Conservation (phyloP, 2,329 filamentous ascomycete species). For the Exserohilum turcica region DNA sequence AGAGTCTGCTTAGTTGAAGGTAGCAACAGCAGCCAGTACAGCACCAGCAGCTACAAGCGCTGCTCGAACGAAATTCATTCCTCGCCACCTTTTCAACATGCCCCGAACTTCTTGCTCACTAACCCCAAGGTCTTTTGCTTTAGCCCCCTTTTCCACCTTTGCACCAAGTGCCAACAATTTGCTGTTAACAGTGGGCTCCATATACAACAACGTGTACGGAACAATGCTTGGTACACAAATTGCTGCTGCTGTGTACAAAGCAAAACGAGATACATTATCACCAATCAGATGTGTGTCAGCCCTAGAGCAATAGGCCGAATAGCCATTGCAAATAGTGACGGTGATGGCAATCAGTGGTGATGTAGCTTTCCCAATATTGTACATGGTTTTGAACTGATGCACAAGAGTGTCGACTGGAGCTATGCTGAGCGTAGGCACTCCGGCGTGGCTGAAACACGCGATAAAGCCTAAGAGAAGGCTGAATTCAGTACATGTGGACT, state of each 20-base stretch:
- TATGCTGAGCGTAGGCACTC: conserved; percentile 7
- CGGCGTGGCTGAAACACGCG: conserved; percentile 8
- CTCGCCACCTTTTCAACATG: conserved; percentile 5
- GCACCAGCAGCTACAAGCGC: conserved; percentile 1
- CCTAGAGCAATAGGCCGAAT: conserved; percentile 2
- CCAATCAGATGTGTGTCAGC: neutral
- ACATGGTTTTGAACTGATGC: conserved; percentile 9
- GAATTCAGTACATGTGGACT: neutral
- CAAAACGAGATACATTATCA: neutral
- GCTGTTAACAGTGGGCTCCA: conserved; percentile 6
- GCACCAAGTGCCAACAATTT: conserved; percentile 1
- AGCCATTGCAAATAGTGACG: conserved; percentile 7
- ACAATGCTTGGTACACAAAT: conserved; percentile 1
- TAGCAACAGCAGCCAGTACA: conserved; percentile 1
- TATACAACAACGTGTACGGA: conserved; percentile 5
- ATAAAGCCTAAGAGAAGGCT: neutral
- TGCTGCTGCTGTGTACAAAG: neutral
- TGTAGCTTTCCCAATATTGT: conserved; percentile 8
- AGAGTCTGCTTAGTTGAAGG: neutral
- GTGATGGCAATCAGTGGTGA: conserved; percentile 4
- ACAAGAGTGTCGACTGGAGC: conserved; percentile 7
- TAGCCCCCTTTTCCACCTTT: conserved; percentile 2
- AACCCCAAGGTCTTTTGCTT: conserved; percentile 1
- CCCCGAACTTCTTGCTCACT: neutral
- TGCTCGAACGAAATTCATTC: conserved; percentile 7